Base-by-base conservation (phyloP, 225 moss, liverwort and hornwort species). In the Lunularia cruciata region DNA sequence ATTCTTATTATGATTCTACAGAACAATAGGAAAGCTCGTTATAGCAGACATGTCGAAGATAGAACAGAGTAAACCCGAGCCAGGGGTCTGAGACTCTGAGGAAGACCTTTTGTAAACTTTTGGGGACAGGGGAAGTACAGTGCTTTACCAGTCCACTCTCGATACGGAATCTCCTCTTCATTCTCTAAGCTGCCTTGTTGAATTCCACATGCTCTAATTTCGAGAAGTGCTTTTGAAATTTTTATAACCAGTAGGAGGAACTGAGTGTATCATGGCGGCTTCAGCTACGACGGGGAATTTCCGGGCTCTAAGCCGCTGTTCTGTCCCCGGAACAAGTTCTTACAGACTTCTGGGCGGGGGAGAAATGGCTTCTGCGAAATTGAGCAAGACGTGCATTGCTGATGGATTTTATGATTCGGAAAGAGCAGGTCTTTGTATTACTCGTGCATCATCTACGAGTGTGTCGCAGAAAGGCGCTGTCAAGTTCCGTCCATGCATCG, bases 401-500 rank as follows among this genome's bases (percentile, higher is more conserved):
- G 15, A 9, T 3, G 59, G n/a, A n/a, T 8, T 60, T 19, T 40
- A 6, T 13, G 13, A 64, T 27, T 18, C 12, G 20, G 25, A 27
- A 25, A 19, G 39, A 43, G 30, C 14, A 16, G 45, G 13, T 5
- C 46, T 14, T 46, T 28, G 27, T 28, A 3, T 16, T 43, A 43
- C 43, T 16, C 46, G 18, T 65, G 2, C n/a, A 2, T 49, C 33
- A 35, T 33, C 33, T n/a, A 13, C 22, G 0, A 25, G 23, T 25
- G 32, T 49, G 49, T 33, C 23, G 18, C 67, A 72, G 16, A 79
- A 81, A 63, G 79, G 86, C 66, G 74, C 82, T 55, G 86, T 93
- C 9, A 79, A 76, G 31, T 98, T 98, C 75, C 87, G 93, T 74
- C 98, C 98, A 9, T 98, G 98, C 74, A 98, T 98, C 16, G 98